A percentile compares a stretch with the other conserved stretches of the same genome.
Evolutionary conservation across 2,329 filamentous ascomycete genomes (phyloP).

Genomic region (Pseudofabraea citricarpa): DNA sequence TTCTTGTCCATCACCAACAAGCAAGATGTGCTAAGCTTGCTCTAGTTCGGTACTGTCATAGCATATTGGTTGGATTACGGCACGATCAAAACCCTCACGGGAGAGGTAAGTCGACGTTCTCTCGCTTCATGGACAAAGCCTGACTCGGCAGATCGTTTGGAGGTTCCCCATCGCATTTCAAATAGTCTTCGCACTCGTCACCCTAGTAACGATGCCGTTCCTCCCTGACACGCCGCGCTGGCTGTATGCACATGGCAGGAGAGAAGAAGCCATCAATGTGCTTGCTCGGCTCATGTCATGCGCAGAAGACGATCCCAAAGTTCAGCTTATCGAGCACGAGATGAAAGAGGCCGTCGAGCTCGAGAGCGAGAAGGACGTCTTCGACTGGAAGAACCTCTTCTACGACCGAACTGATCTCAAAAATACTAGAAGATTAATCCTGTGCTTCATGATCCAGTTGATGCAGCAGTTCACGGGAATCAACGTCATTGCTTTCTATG

Average conservation of each 20-base stretch:
- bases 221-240: conserved; percentile 43
- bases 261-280: conserved; percentile 35
- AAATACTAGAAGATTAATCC: not conserved
- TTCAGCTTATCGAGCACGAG: conserved; percentile 42
- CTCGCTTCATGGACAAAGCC: not conserved
- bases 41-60: conserved; percentile 42
- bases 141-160: conserved; percentile 37
- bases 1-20: too few species aligned
- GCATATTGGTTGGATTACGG: conserved; percentile 56
- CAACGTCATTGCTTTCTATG: conserved; percentile 31
- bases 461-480: conserved; percentile 36
- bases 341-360: conserved; percentile 52
- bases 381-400: conserved; percentile 3
- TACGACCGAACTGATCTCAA: conserved; percentile 5
- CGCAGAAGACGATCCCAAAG: conserved; percentile 42
- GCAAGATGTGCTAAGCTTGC: conserved; percentile 16
- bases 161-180: conserved; percentile 55
- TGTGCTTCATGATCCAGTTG: conserved; percentile 20
- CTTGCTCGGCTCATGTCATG: conserved; percentile 25
- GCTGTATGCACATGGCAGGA: conserved; percentile 33
- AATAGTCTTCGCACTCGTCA: conserved; percentile 53
- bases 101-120: not conserved
- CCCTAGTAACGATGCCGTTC: conserved; percentile 43
- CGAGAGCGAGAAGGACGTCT: conserved; percentile 1
- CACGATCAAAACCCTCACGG: conserved; percentile 1